Evolutionary conservation across 2,329 filamentous ascomycete genomes (phyloP), one percentile per base, ranked within the genome.

Genomic region (Talaromyces albobiverticillius): DNA sequence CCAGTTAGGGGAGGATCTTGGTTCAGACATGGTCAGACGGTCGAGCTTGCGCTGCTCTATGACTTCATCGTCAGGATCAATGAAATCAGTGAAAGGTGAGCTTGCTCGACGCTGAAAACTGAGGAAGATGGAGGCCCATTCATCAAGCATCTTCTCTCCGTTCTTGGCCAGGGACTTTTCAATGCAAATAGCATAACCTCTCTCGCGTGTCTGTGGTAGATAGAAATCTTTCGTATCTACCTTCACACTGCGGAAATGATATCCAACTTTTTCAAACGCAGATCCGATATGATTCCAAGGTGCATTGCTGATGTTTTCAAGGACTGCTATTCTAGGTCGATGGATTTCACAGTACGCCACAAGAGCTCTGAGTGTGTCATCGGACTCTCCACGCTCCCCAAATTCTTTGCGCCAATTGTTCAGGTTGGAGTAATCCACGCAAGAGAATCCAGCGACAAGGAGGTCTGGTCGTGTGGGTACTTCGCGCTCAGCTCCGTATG

Each of bases 141-240:
- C 2, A 57, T 49, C 25, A 63, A 61, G n/a, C 74, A 71, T 20
- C 34, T 49, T 65, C 31, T 61, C 46, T 22, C 53, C 55, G 13
- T 57, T 51, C 8, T 62, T 32, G 49, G 65, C 60, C 11, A 59
- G 62, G 4, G 54, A 34, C 32, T 59, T 69, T 53, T 82, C 73
- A n/a, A 86, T 64, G 13, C 79, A 82, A 26, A 87, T 62, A 58
- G 86, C 73, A 61, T 88, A 88, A 1, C 79, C 80, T 31, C 85
- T 76, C 38, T 73, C 69, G 1, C 85, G 76, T 0, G 86, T 90
- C 51, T 93, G 89, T 0, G 89, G 89, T 0, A 92, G 70, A 55
- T 89, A 89, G 61, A 80, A 90, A 3, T 87, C 70, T 64, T 90
- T 90, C 0, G 84, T 87, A 61, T 92, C 87, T 0, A 88, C 71